Conservation (phyloP, 176 grass and related monocot species). For the Oropetium thomaeum region DNA sequence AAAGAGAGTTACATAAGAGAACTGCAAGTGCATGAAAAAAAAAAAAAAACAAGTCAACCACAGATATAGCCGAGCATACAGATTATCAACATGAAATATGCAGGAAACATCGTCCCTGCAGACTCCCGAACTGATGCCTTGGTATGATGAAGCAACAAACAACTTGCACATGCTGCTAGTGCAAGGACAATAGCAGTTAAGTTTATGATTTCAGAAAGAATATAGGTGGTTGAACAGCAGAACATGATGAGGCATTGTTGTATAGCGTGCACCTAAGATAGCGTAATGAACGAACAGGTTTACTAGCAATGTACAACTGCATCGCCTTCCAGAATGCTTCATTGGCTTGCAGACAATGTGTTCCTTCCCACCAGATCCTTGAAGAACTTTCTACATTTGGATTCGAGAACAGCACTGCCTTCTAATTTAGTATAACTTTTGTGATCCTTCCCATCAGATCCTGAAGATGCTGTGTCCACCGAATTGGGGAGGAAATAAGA, state of each 20-base stretch:
- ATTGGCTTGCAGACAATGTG: not conserved
- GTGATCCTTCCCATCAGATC: not conserved
- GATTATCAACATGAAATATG: slow-evolving; percentile 64
- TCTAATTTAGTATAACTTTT: not conserved
- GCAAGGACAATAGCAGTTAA: not conserved
- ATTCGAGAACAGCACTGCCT: not conserved
- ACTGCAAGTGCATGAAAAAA: not conserved
- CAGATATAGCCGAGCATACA: slow-evolving; percentile 44
- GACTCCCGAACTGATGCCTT: slow-evolving; percentile 62
- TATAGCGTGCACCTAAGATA: not conserved
- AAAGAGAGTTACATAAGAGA: not conserved
- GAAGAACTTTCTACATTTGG: not conserved
- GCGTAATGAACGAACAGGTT: not conserved
- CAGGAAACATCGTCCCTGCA: slow-evolving; percentile 67
- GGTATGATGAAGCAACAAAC: slow-evolving; percentile 24
- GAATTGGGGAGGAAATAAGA: not conserved
- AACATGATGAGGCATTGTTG: not conserved
- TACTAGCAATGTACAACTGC: not conserved
- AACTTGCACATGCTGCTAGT: not conserved
- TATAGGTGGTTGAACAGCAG: not conserved
- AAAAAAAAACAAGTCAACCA: too few relatives aligned
- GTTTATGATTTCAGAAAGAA: not conserved
- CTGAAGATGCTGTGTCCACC: too few relatives aligned
- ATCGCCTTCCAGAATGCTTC: not conserved
- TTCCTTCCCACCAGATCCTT: not conserved